A percentile compares a stretch with the other conserved stretches of the same genome.
These are phyloP conservation scores for Sclerotinia nivalis DNA, from an alignment of 2,329 filamentous ascomycete genomes.

Conservation along the genomic window DNA sequence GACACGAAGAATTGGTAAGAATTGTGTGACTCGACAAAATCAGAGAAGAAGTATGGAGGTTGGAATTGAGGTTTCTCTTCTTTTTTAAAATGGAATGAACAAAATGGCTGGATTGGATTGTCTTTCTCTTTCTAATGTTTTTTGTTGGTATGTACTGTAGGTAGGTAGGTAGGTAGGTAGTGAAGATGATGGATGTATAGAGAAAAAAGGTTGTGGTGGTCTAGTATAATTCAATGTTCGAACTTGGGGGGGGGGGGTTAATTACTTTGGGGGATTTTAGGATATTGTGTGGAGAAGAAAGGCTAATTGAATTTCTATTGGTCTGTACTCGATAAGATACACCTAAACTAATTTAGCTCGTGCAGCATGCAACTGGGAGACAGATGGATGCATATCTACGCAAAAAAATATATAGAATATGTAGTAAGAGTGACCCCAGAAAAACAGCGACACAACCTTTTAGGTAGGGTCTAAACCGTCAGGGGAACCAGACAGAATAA, in stretches of 20 bases:
- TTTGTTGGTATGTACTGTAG: background rate
- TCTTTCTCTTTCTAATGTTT: background rate
- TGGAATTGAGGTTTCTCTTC: background rate
- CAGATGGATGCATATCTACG: background rate
- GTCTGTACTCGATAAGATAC: slow-evolving; percentile 21
- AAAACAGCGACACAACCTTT: no score
- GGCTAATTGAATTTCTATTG: background rate
- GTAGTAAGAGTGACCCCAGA: no score
- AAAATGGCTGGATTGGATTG: background rate
- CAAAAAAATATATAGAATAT: background rate
- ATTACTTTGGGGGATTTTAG: background rate
- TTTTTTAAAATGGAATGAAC: background rate
- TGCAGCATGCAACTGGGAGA: slow-evolving; percentile 19
- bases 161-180: background rate
- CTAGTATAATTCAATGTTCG: background rate
- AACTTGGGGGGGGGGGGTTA: background rate
- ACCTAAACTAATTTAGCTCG: slow-evolving; percentile 17
- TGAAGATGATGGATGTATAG: background rate
- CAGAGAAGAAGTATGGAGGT: slow-evolving; percentile 1
- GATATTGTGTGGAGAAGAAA: slow-evolving; percentile 3
- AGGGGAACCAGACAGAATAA: background rate
- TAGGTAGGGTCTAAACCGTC: background rate
- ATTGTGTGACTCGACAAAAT: background rate
- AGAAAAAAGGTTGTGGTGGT: background rate
- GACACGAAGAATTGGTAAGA: slow-evolving; percentile 1